A percentile compares a stretch with the other conserved stretches of the same genome.
These are phyloP conservation scores for Cladosporium sp. DNA, from an alignment of 2,329 filamentous ascomycete genomes.

Conservation along the genomic window DNA sequence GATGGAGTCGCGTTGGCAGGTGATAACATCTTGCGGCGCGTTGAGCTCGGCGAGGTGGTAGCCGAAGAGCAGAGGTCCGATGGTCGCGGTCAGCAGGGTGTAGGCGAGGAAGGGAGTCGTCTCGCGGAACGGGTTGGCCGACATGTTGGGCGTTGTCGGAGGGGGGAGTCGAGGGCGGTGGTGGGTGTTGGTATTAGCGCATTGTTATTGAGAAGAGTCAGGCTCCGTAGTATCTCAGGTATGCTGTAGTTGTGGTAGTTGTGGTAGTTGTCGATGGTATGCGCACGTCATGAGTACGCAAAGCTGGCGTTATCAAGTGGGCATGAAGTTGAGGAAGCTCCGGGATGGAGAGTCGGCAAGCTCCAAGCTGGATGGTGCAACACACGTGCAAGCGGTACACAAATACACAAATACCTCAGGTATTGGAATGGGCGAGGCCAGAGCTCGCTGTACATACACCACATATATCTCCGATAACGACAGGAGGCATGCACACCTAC, in stretches of 20 bases:
- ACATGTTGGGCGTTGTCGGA: too few relatives aligned
- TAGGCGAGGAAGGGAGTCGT: slow-evolving; percentile 75
- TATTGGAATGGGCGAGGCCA: too few relatives aligned
- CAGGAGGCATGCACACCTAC: too few relatives aligned
- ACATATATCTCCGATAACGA: too few relatives aligned
- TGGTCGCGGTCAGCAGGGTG: slow-evolving; percentile 69
- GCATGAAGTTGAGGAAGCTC: not conserved
- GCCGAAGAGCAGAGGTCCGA: slow-evolving; percentile 90
- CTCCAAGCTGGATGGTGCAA: not conserved
- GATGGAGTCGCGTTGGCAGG: slow-evolving; percentile 60
- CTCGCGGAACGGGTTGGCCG: slow-evolving; percentile 32
- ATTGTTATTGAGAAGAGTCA: too few relatives aligned
- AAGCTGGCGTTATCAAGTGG: not conserved
- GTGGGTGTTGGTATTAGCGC: too few relatives aligned
- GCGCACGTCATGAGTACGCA: slow-evolving; percentile 9
- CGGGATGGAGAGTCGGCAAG: not conserved
- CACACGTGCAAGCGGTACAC: not conserved
- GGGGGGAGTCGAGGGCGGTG: not conserved
- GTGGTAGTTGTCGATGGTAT: not conserved
- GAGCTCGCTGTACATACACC: too few relatives aligned
- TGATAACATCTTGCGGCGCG: slow-evolving; percentile 89
- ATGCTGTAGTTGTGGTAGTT: not conserved
- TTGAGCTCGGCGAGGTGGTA: slow-evolving; percentile 95
- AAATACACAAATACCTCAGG: too few relatives aligned
- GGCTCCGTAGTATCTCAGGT: too few relatives aligned